Evolutionary conservation across 192 early-diverging fungal species (phyloP), one percentile per base, ranked within the genome.

Genomic region (Coemansia sp.): DNA sequence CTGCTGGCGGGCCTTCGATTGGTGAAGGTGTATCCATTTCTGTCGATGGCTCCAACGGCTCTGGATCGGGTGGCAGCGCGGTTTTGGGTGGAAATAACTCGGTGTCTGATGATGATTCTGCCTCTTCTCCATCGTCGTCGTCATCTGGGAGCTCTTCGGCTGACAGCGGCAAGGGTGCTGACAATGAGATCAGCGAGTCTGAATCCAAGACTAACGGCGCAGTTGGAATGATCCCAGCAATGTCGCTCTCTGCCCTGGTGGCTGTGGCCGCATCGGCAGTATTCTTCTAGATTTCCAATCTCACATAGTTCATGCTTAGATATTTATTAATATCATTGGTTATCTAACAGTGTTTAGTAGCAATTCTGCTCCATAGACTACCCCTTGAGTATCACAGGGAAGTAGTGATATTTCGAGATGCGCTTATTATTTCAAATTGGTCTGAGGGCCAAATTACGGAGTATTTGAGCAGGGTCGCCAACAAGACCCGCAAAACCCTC

Each of bases 171-270:
- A 31, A 55, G 22, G 27, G 52, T 8, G 16, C 3, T 8, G 34
- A 36, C 18, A 61, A 33, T 18, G 15, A 36, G 18, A 38, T n/a
- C 16, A 34, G 38, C 4, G 59, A 61, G 34, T 59, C 55, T 1
- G 16, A n/a, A 1, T 20, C 59, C 16, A 61, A 18, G 7, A 38
- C 1, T 33, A 61, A 20, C 59, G 59, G 59, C 8, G 59, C 59
- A 0, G 33, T 18, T 61, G 59, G 59, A 34, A 61, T 36, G 34
- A 33, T 61, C 16, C 59, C 59, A 8, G 29, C 59, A 33, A 61
- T 61, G 59, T 38, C 59, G 34, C 34, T 61, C 34, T 33, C 59
- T n/a, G 59, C 59, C 18, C 59, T 61, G 29, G 6, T 61, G 33
- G 59, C 59, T n/a, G 59, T 61, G 6, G 59, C 59, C 20, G 34